These are phyloP conservation scores for Ustilago lituana DNA, from an alignment of 1,284 basidiomycete species.

Conservation along the genomic window DNA sequence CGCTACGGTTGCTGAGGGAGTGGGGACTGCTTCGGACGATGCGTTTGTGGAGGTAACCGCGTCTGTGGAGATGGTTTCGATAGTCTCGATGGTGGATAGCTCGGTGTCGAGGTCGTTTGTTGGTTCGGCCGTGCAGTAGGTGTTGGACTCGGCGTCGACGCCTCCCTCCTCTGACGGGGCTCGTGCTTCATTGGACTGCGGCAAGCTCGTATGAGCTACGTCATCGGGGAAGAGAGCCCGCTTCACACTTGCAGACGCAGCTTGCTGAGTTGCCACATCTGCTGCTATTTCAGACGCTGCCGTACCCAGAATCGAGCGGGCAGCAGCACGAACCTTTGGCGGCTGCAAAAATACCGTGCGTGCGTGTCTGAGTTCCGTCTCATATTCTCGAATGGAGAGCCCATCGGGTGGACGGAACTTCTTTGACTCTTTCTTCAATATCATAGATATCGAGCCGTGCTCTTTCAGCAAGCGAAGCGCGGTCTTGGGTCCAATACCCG, in stretches of 20 bases:
- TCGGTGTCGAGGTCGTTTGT: background rate
- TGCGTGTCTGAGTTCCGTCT: conserved; percentile 53
- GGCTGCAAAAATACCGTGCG: conserved; percentile 53
- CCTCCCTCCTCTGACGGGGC: background rate
- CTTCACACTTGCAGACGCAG: conserved; percentile 1
- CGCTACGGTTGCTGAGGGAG: background rate
- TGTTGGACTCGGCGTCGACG: background rate
- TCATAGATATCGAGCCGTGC: conserved; percentile 46
- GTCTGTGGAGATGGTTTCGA: background rate
- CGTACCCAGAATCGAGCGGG: conserved; percentile 23
- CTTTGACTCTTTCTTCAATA: conserved; percentile 28
- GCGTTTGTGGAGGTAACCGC: background rate
- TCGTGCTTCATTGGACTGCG: background rate
- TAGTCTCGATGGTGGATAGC: background rate
- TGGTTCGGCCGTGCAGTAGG: conserved; percentile 17
- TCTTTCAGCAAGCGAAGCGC: conserved; percentile 51
- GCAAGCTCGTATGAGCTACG: too few species aligned
- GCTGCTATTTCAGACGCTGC: conserved; percentile 11
- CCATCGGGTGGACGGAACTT: conserved; percentile 56
- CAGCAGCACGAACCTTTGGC: conserved; percentile 46
- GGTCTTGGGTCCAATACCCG: conserved; percentile 55
- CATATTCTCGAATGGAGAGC: conserved; percentile 50
- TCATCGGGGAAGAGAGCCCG: conserved; percentile 12
- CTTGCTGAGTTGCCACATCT: background rate
- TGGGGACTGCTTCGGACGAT: background rate